Conservation (phyloP, 768 basidiomycete genomes). For the Pisolithus albus region DNA sequence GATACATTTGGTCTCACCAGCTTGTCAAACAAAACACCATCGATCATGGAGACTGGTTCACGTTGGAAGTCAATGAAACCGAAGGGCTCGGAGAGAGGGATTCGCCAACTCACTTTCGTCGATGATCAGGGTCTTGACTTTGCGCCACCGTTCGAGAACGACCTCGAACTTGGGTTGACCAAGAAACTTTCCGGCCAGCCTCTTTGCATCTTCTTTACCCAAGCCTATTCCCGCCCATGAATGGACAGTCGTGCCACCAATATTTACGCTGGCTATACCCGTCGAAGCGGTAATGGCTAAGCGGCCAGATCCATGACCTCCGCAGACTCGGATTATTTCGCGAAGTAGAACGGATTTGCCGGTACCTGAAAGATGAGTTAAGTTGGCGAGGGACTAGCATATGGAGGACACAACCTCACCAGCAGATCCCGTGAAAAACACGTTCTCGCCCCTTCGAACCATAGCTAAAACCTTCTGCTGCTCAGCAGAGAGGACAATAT, state of each 20-base stretch:
- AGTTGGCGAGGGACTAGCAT: not conserved
- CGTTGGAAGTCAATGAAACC: not conserved
- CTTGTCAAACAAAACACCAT: conserved; percentile 74
- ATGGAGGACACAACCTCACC: conserved; percentile 39
- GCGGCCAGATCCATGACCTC: conserved; percentile 25
- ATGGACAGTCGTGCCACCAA: conserved; percentile 76
- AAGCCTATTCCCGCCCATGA: conserved; percentile 79
- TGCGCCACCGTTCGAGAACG: conserved; percentile 56
- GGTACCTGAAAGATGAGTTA: conserved; percentile 41
- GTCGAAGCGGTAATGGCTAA: conserved; percentile 79
- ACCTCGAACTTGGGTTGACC: conserved; percentile 31
- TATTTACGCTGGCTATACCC: conserved; percentile 75
- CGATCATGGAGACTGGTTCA: conserved; percentile 79
- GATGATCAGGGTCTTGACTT: conserved; percentile 62
- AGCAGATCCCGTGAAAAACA: conserved; percentile 86
- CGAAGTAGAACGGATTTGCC: conserved; percentile 80
- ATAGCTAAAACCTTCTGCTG: conserved; percentile 42
- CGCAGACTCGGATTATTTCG: conserved; percentile 55
- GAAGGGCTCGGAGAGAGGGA: not conserved
- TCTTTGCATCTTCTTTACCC: conserved; percentile 49
- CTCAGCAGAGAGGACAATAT: conserved; percentile 42
- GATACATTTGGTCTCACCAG: conserved; percentile 37
- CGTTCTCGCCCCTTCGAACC: conserved; percentile 55
- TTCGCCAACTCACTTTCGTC: conserved; percentile 62
- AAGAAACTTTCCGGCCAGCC: conserved; percentile 48